Percentiles rank a stretch among this genome's conserved stretches.
These are phyloP conservation scores for Candida endomychidarum DNA, from an alignment of 805 yeast species.

Conservation along the genomic window DNA sequence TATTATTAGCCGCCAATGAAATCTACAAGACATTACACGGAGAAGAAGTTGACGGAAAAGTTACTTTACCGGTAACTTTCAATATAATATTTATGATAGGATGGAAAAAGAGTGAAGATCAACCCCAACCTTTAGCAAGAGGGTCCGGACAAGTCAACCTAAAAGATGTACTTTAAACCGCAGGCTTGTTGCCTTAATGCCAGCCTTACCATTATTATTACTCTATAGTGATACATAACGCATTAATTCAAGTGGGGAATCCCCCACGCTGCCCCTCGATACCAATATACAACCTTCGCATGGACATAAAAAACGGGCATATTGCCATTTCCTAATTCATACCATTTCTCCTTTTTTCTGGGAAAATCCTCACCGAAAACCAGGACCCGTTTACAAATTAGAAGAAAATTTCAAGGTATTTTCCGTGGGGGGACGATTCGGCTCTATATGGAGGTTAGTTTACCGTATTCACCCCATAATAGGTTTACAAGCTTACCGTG, in stretches of 20 bases:
- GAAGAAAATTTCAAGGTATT: no score
- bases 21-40: constrained; percentile 74
- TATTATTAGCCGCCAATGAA: constrained; percentile 71
- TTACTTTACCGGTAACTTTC: constrained; percentile 74
- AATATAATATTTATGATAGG: constrained; percentile 82
- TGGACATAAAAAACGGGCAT: background rate
- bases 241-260: background rate
- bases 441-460: no score
- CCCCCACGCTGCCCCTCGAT: constrained; percentile 6
- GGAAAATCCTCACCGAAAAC: background rate
- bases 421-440: constrained; percentile 1
- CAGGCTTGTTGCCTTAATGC: no score
- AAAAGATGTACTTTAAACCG: constrained; percentile 55
- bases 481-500: no score
- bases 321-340: constrained; percentile 1
- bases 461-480: no score
- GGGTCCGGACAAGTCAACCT: constrained; percentile 70
- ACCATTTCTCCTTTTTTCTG: constrained; percentile 1
- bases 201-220: no score
- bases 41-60: constrained; percentile 48
- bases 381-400: no score
- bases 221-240: no score
- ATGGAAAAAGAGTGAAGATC: constrained; percentile 73
- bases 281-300: background rate
- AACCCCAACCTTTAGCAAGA: constrained; percentile 71